These are phyloP conservation scores for Aspergillus unguis DNA, from an alignment of 2,329 filamentous ascomycete genomes.

Conservation along the genomic window DNA sequence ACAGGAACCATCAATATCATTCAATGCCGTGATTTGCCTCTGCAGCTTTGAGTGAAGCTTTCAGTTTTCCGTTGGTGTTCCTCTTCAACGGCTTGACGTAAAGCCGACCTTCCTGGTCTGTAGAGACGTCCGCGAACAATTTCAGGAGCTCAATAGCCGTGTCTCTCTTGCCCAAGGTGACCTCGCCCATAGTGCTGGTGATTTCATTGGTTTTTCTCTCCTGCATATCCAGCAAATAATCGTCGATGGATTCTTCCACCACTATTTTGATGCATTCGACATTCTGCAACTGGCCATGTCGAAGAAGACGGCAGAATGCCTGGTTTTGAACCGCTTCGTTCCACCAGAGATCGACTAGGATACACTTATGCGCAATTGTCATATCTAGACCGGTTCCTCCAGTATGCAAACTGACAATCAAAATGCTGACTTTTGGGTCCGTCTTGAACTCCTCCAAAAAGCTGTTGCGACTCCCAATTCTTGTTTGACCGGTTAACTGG, in stretches of 20 bases:
- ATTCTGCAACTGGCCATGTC: conserved; percentile 62
- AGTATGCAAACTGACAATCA: conserved; percentile 56
- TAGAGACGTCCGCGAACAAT: conserved; percentile 25
- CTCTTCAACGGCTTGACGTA: not conserved
- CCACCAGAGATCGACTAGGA: conserved; percentile 60
- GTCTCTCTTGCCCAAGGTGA: conserved; percentile 14
- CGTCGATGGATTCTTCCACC: conserved; percentile 57
- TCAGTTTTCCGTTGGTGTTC: not conserved
- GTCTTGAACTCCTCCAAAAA: conserved; percentile 48
- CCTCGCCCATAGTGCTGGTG: conserved; percentile 22
- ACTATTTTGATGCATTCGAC: conserved; percentile 60
- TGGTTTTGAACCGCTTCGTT: conserved; percentile 59
- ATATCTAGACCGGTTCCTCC: conserved; percentile 60
- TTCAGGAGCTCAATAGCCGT: conserved; percentile 22
- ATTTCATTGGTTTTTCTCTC: conserved; percentile 44
- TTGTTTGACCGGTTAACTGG: conserved; percentile 51
- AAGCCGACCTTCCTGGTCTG: conserved; percentile 2
- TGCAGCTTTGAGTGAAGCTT: too few species aligned
- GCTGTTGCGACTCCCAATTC: conserved; percentile 42
- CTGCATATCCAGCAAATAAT: conserved; percentile 56
- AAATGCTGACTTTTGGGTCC: conserved; percentile 40
- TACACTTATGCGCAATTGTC: conserved; percentile 58
- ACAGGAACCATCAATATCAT: too few species aligned
- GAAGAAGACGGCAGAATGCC: conserved; percentile 58
- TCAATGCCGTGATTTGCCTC: too few species aligned